Conservation (phyloP, 495 filamentous ascomycete species). For the Diplogelasinospora grovesii region DNA sequence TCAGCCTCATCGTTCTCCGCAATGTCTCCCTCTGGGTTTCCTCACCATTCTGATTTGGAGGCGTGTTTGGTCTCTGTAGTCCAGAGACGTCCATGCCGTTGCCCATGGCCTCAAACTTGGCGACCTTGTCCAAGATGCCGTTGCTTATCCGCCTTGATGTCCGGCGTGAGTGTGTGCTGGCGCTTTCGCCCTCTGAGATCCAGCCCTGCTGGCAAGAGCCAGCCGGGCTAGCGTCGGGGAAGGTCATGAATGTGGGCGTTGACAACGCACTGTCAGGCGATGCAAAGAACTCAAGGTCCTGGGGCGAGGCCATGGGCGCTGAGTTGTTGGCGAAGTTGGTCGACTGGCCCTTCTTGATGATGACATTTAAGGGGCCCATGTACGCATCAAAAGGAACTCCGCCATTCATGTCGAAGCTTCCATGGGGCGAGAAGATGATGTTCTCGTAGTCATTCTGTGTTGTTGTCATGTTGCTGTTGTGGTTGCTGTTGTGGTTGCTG, state of each 20-base stretch:
- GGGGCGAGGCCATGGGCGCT: conserved; percentile 19
- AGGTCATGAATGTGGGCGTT: conserved; percentile 40
- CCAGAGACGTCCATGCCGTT: conserved; percentile 16
- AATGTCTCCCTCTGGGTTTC: neutral
- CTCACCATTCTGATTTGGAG: conserved; percentile 52
- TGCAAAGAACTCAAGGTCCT: conserved; percentile 39
- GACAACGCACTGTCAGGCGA: conserved; percentile 31
- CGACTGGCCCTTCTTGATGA: conserved; percentile 38
- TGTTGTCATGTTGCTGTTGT: conserved; percentile 12
- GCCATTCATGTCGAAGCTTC: conserved; percentile 24
- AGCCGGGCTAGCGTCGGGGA: conserved; percentile 34
- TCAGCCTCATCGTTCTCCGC: conserved; percentile 4
- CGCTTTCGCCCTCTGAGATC: conserved; percentile 39
- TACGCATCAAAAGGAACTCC: conserved; percentile 37
- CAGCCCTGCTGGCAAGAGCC: conserved; percentile 32
- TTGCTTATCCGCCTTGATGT: conserved; percentile 45
- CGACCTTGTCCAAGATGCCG: conserved; percentile 45
- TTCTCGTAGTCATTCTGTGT: conserved; percentile 21
- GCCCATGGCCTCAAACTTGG: conserved; percentile 44
- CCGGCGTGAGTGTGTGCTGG: conserved; percentile 27
- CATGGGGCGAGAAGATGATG: conserved; percentile 42
- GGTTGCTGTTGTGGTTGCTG: too few relatives aligned
- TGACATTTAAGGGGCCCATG: conserved; percentile 32
- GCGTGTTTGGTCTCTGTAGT: conserved; percentile 53
- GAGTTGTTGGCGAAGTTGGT: conserved; percentile 21